A percentile compares a stretch with the other conserved stretches of the same genome.
Conservation (phyloP, 2,329 filamentous ascomycete genomes). For the Fusarium chlamydosporum region DNA sequence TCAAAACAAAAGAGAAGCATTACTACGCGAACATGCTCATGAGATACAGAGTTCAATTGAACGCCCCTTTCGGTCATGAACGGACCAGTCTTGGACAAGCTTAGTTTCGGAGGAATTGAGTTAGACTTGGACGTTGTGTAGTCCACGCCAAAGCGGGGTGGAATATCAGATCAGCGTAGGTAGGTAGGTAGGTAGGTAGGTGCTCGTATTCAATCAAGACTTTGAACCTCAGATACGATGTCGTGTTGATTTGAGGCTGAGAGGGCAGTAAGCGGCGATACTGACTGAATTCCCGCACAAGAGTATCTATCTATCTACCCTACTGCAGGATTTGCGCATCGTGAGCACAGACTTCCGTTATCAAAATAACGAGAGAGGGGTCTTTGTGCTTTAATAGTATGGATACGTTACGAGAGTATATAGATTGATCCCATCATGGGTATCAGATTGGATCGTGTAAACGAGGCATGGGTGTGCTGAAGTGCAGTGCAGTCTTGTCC, state of each 20-base stretch:
- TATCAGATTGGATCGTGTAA: conserved; percentile 38
- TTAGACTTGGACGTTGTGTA: conserved; percentile 15
- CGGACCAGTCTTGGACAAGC: conserved; percentile 8
- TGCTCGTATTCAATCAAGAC: conserved; percentile 38
- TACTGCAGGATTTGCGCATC: neutral
- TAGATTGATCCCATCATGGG: conserved; percentile 23
- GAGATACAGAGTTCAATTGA: conserved; percentile 32
- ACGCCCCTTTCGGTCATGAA: conserved; percentile 40
- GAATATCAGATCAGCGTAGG: conserved; percentile 23
- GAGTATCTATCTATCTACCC: neutral
- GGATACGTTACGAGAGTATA: conserved; percentile 9
- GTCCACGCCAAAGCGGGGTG: conserved; percentile 23
- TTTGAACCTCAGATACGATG: conserved; percentile 25
- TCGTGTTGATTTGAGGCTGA: conserved; percentile 24
- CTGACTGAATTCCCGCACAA: neutral
- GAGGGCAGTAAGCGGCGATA: conserved; percentile 1
- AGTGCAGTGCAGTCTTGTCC: conserved; percentile 8
- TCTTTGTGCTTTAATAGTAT: conserved; percentile 2
- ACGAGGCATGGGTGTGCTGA: conserved; percentile 22
- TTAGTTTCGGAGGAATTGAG: conserved; percentile 29
- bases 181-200: conserved; percentile 1
- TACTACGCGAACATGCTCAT: conserved; percentile 11
- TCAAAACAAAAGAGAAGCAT: conserved; percentile 16
- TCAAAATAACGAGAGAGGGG: conserved; percentile 11
- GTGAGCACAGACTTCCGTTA: conserved; percentile 25